A percentile compares a stretch with the other conserved stretches of the same genome.
phyloP scores from a whole-genome alignment of 768 basidiomycete genomes.

The Suillus weaverae region DNA sequence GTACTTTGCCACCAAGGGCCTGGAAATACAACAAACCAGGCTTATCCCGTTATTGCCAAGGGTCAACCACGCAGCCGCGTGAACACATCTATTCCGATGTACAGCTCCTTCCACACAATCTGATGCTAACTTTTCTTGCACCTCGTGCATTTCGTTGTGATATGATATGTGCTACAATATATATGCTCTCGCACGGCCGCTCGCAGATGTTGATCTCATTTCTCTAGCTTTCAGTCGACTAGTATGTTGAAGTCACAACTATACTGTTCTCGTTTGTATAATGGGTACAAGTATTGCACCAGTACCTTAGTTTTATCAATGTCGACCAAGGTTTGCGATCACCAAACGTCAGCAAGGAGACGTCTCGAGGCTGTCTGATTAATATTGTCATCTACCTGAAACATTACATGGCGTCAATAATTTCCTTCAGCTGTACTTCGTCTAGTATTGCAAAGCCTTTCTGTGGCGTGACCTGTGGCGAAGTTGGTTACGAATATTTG shows the following conservation, averaged over 20 bases:
- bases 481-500: constrained; percentile 1
- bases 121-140: too few species aligned
- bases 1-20: constrained; percentile 31
- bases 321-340: background rate
- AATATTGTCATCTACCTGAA: constrained; percentile 9
- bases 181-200: too few species aligned
- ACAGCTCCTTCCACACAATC: too few species aligned
- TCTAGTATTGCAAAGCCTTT: constrained; percentile 90
- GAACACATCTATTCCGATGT: too few species aligned
- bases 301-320: background rate
- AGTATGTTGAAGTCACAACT: background rate
- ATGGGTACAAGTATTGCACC: background rate
- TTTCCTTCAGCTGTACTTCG: constrained; percentile 75
- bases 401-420: constrained; percentile 80
- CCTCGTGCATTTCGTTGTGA: background rate
- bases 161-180: background rate
- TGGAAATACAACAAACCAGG: constrained; percentile 23
- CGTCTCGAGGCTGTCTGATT: background rate
- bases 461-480: constrained; percentile 66
- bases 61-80: background rate
- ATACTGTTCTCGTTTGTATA: background rate
- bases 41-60: constrained; percentile 8
- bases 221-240: background rate
- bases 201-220: background rate
- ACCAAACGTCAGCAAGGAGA: background rate